phyloP scores from a whole-genome alignment of 768 basidiomycete species.

The Psilocybe azurescens region DNA sequence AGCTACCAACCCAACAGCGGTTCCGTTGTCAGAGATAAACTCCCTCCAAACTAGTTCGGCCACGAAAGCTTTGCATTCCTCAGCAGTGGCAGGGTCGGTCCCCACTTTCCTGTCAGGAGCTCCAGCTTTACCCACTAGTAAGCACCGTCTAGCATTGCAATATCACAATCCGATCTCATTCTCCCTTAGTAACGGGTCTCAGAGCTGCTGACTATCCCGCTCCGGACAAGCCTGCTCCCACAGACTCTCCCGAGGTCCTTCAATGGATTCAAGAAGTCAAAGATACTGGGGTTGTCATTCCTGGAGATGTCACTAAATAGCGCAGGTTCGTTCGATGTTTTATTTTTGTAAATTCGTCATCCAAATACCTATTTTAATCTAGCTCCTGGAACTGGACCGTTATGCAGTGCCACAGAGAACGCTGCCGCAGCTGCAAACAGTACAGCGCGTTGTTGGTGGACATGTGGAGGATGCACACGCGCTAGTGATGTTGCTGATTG shows the following conservation, averaged over 20 bases:
- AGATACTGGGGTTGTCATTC: constrained; percentile 54
- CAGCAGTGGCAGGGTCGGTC: constrained; percentile 51
- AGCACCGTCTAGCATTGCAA: constrained; percentile 18
- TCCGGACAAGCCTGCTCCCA: constrained; percentile 63
- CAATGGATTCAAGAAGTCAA: constrained; percentile 77
- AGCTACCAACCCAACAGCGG: constrained; percentile 64
- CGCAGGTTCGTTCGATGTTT: constrained; percentile 35
- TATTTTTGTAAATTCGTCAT: constrained; percentile 3
- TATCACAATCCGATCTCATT: neutral
- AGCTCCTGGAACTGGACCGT: constrained; percentile 51
- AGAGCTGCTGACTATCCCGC: constrained; percentile 64
- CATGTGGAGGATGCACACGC: constrained; percentile 73
- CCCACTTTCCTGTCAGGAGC: constrained; percentile 60
- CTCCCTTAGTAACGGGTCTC: constrained; percentile 39
- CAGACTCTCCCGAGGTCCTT: constrained; percentile 65
- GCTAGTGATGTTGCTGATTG: constrained; percentile 75
- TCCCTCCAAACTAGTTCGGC: constrained; percentile 44
- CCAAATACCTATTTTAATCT: neutral
- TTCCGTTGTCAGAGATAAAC: constrained; percentile 57
- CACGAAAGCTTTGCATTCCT: constrained; percentile 51
- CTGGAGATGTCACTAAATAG: constrained; percentile 52
- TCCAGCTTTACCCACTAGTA: constrained; percentile 63
- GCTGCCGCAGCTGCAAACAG: constrained; percentile 55
- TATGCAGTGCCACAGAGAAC: constrained; percentile 47
- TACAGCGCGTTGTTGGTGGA: constrained; percentile 77